phyloP scores from a whole-genome alignment of 139 green algal genomes.

The Trebouxia sp. region DNA sequence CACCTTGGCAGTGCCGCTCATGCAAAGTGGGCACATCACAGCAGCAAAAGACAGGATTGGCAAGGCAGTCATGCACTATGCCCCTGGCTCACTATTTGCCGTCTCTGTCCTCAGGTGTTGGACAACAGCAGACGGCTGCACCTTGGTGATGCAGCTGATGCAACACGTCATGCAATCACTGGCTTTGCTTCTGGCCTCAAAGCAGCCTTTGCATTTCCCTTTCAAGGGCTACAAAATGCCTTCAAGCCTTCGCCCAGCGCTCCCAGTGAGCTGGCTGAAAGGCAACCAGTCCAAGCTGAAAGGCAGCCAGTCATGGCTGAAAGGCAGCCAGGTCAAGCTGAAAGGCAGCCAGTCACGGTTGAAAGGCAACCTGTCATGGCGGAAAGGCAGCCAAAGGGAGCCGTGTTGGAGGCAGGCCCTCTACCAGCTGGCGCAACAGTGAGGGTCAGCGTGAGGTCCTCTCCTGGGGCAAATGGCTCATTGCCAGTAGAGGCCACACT shows the following conservation, averaged over 20 bases:
- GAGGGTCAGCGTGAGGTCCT: neutral
- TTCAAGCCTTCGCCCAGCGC: neutral
- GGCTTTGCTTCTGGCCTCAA: neutral
- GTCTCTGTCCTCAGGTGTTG: too few relatives aligned
- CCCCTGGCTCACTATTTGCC: too few relatives aligned
- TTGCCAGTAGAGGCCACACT: neutral
- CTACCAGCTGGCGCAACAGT: neutral
- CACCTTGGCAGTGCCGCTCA: too few relatives aligned
- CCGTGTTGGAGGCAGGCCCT: neutral
- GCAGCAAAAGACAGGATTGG: too few relatives aligned
- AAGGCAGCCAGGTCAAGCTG: too few relatives aligned
- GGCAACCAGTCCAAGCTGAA: too few relatives aligned
- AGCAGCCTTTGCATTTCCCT: neutral
- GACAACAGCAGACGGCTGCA: slow-evolving; percentile 1
- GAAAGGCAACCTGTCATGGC: neutral
- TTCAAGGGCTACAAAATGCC: neutral
- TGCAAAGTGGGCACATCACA: too few relatives aligned
- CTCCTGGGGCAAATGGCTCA: neutral
- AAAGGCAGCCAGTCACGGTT: too few relatives aligned
- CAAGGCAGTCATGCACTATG: too few relatives aligned
- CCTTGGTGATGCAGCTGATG: neutral
- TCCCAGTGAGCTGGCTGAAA: neutral
- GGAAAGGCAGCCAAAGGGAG: neutral
- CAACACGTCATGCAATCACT: neutral
- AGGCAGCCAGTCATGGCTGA: too few relatives aligned